Conservation (phyloP, 2,329 filamentous ascomycete species). For the Botryotinia narcissicola region DNA sequence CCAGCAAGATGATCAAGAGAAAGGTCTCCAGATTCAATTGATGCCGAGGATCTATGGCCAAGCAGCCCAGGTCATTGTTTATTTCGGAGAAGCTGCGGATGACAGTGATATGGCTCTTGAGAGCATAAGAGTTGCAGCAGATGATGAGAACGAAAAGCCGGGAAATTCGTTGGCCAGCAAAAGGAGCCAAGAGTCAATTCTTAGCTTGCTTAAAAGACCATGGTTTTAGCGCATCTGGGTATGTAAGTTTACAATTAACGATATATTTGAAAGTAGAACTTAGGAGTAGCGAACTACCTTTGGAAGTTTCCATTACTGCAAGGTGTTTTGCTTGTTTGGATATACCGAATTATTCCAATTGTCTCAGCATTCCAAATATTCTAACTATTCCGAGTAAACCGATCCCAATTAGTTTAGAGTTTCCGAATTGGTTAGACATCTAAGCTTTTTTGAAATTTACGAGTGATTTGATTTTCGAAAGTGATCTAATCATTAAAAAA, state of each 20-base stretch:
- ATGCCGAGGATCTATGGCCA: constrained; percentile 25
- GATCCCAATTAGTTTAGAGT: neutral
- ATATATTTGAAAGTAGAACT: neutral
- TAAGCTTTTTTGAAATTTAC: neutral
- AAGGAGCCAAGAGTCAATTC: neutral
- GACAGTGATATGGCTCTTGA: constrained; percentile 16
- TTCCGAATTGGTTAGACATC: neutral
- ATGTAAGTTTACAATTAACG: neutral
- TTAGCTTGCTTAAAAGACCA: constrained; percentile 12
- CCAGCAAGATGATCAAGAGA: constrained; percentile 12
- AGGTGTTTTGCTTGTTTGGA: neutral
- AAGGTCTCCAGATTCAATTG: constrained; percentile 16
- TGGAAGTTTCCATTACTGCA: neutral
- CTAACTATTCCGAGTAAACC: neutral
- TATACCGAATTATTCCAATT: neutral
- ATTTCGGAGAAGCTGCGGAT: constrained; percentile 22
- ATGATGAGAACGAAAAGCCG: neutral
- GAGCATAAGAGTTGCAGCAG: constrained; percentile 14
- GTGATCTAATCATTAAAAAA: no score
- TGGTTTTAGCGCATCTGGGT: constrained; percentile 25
- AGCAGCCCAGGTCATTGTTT: constrained; percentile 23
- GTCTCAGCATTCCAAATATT: neutral
- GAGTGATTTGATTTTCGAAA: neutral
- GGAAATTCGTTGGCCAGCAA: neutral
- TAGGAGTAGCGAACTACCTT: neutral